Evolutionary conservation across 306 rosid species (phyloP).

Genomic region (Medicago truncatula): MtrunA17r5.0-ANR NC_053042.1:45507501-45508000

Average conservation of each 20-base stretch:
- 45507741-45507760: not conserved
- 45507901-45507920: not conserved
- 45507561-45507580: not conserved
- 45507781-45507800: not conserved
- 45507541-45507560: not conserved
- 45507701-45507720: not conserved
- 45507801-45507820: not conserved
- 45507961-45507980: not conserved
- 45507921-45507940: not conserved
- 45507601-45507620: not conserved
- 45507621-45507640: not conserved
- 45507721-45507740: not conserved
- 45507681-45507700: not conserved
- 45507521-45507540: constrained; percentile 6
- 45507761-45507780: not conserved
- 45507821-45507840: not conserved
- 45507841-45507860: constrained; percentile 6
- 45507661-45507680: not conserved
- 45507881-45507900: not conserved
- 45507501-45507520: not conserved
- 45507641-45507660: not conserved
- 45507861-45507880: not conserved
- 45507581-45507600: not conserved
- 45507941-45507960: not conserved
- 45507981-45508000: not conserved